Evolutionary conservation across 2,329 filamentous ascomycete species (phyloP).

Genomic region (Penicillium italicum): DNA sequence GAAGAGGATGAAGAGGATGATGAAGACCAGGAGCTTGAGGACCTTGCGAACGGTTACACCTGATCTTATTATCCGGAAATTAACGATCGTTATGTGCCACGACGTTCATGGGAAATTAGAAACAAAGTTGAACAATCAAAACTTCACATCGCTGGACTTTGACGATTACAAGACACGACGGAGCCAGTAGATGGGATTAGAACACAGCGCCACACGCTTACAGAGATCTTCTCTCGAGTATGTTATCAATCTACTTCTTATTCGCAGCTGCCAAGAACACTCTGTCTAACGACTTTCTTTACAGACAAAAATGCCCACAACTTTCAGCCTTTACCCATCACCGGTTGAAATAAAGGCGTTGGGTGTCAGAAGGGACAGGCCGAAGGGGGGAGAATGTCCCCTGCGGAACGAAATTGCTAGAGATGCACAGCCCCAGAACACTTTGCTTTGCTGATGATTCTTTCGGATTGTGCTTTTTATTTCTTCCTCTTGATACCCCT

Average conservation of each 20-base stretch:
- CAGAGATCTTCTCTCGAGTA: not conserved
- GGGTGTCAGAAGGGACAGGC: not conserved
- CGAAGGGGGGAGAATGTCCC: not conserved
- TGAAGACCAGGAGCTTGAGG: conserved; percentile 8
- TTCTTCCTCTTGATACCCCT: not conserved
- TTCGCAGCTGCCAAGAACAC: not conserved
- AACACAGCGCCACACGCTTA: not conserved
- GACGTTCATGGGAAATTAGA: not conserved
- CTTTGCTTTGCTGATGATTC: not conserved
- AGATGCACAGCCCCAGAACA: not conserved
- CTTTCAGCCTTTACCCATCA: not conserved
- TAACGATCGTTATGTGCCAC: not conserved
- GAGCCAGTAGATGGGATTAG: not conserved
- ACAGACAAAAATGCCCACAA: not conserved
- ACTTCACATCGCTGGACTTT: not conserved
- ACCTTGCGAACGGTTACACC: conserved; percentile 1
- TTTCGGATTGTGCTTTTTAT: not conserved
- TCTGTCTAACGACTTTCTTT: not conserved
- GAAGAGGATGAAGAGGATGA: conserved; percentile 1
- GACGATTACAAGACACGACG: not conserved
- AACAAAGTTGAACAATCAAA: not conserved
- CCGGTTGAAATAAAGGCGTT: not conserved
- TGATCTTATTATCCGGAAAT: not conserved
- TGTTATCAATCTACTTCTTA: not conserved
- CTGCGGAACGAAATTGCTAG: not conserved